Evolutionary conservation across 2,329 filamentous ascomycete genomes (phyloP), one percentile per base, ranked within the genome.

Genomic region (Aspergillus quadrilineatus): DNA sequence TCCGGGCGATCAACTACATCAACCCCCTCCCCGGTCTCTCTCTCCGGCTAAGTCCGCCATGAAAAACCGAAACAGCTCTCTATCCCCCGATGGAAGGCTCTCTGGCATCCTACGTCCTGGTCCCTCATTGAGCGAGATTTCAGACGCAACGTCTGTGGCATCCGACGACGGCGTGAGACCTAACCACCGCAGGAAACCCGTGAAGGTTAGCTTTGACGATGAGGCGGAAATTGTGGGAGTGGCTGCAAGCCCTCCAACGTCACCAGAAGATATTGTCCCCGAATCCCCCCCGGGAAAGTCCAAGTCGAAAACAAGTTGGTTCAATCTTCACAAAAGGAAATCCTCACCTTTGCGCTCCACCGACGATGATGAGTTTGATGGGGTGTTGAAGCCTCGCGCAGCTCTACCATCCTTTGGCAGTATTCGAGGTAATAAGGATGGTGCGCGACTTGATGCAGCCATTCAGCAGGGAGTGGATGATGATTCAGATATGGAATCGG

Each of bases 131-230:
- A 84, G 82, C 60, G 83, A 85, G 58, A 72, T 79, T 1, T 86
- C 84, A 1, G 84, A 86, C 60, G 81, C 74, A 0, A 77, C 78
- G 4, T 86, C 83, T 5, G 68, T 73, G 15, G 70, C 69, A 37
- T 79, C 78, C 3, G 75, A 77, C 41, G 78, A 80, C 45, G 75
- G 75, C 8, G 63, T 60, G 26, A 72, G 69, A 36, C 41, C 70
- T 14, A 69, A 64, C 17, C 74, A 74, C 58, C 82, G 79, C 61
- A 85, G 81, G 70, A 84, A 81, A 66, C 72, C 72, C 30, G 77
- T 77, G 3, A 78, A 84, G 52, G 84, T 87, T 51, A 96, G 91
- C 74, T 97, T 87, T 62, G 84, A 86, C 55, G 83, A 85, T 43
- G 79, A 80, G 46, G 74, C 80, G 4, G 75, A 80, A 53, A 66